Evolutionary conservation across 2,329 filamentous ascomycete genomes (phyloP), one percentile per base, ranked within the genome.

Genomic region (Leptographium flavum): DNA sequence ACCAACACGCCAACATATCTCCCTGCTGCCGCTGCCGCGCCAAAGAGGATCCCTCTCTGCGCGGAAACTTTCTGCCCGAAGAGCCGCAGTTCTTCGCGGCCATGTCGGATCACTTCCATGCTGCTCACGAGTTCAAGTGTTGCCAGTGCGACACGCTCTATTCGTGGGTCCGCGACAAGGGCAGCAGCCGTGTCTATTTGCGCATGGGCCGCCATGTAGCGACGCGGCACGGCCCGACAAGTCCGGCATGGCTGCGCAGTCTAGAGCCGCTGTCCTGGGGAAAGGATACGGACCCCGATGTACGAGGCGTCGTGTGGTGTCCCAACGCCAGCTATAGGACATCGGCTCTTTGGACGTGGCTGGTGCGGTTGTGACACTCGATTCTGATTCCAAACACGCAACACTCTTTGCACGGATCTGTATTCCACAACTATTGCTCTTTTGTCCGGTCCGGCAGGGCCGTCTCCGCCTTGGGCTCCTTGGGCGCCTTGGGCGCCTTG

Each of bases 371-470:
- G 27, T 30, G 7, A 30, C 13, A 7, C 7, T 30, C 27, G 7
- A 13, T 7, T 30, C 7, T 30, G 7, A 30, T 13, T 13, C 7
- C 13, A 30, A 30, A 30, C 7, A 30, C 27, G 27, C 7, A 13
- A 30, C 13, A 30, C 7, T 13, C 27, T n/a, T n/a, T n/a, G n/a
- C 27, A 9, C 27, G 27, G 27, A 13, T 32, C 13, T 32, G 31
- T 30, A 13, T 14, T 32, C 11, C 31, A n/a, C 31, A 22, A 19
- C 39, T 41, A 31, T 21, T 42, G 19, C n/a, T 27, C 32, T 25
- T 43, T 43, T 43, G 45, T 39, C 30, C 45, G 22, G 30, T 43
- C 45, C 22, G 39, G 42, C 23, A 48, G 14, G 5, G 35, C 27
- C 17, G 40, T 38, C 21, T 42, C 33, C 11, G 25, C 10, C 30